phyloP scores from a whole-genome alignment of 257 asterid genomes.

The Leptodermis oblonga region DNA sequence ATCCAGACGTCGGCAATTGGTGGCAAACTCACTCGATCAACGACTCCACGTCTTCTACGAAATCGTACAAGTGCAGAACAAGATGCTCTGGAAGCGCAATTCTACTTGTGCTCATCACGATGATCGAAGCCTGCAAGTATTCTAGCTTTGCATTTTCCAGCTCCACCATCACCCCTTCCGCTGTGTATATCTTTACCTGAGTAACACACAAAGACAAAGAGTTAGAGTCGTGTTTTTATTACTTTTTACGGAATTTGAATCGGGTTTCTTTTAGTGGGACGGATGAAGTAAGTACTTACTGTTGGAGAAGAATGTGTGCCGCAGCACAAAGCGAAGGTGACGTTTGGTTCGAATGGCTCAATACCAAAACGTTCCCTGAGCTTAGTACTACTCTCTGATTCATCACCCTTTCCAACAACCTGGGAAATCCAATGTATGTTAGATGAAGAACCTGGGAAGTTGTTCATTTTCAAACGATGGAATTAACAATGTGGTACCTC shows the following conservation, averaged over 20 bases:
- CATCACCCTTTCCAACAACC: conserved; percentile 34
- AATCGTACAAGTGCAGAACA: conserved; percentile 54
- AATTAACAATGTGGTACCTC: conserved; percentile 32
- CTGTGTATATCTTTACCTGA: conserved; percentile 78
- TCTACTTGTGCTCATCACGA: conserved; percentile 49
- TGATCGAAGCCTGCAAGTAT: conserved; percentile 73
- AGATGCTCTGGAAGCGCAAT: conserved; percentile 77
- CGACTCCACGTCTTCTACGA: conserved; percentile 50
- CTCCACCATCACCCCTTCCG: conserved; percentile 65
- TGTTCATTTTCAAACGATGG: not conserved
- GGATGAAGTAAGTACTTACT: conserved; percentile 29
- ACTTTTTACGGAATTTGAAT: no score
- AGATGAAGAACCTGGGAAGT: not conserved
- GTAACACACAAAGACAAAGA: not conserved
- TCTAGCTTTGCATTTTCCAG: conserved; percentile 71
- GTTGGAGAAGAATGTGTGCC: conserved; percentile 95
- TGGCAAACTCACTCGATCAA: conserved; percentile 70
- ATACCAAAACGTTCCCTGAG: conserved; percentile 55
- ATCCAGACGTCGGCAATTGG: conserved; percentile 72
- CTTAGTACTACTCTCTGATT: conserved; percentile 18
- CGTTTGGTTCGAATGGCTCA: conserved; percentile 67
- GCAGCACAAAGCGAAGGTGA: conserved; percentile 77
- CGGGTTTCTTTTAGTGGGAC: not conserved
- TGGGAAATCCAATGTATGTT: not conserved
- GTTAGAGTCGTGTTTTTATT: not conserved